phyloP scores from a whole-genome alignment of 805 yeast genomes.

The Metschnikowia amazonensis region DNA sequence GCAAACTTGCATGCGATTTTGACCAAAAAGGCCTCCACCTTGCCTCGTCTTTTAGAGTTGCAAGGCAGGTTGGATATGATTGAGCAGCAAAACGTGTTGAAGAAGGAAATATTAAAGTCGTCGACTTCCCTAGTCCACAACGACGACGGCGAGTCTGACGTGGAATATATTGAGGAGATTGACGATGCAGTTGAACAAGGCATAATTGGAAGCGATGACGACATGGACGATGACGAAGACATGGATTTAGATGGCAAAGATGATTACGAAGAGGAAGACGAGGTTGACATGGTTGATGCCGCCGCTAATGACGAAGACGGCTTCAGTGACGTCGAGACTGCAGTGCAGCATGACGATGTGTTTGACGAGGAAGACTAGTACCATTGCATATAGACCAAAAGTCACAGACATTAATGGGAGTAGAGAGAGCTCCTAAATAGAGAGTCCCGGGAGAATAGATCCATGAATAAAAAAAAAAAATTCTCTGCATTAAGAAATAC shows the following conservation, averaged over 20 bases:
- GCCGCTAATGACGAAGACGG: slow-evolving; percentile 17
- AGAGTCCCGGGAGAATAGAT: no score
- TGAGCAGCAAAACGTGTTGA: slow-evolving; percentile 40
- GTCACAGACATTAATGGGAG: background rate
- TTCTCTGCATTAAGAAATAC: no score
- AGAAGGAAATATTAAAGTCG: slow-evolving; percentile 34
- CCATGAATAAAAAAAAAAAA: no score
- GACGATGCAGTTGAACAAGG: slow-evolving; percentile 42
- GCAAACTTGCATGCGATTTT: slow-evolving; percentile 46
- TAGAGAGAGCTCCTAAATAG: no score
- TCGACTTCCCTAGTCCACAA: slow-evolving; percentile 21
- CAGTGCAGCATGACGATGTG: slow-evolving; percentile 16
- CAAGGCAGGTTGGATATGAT: slow-evolving; percentile 48
- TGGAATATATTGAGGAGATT: slow-evolving; percentile 70
- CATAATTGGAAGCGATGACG: slow-evolving; percentile 19
- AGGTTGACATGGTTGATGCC: slow-evolving; percentile 4
- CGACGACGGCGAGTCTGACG: slow-evolving; percentile 44
- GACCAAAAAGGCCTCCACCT: slow-evolving; percentile 44
- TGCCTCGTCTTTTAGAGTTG: slow-evolving; percentile 49
- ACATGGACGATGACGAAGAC: slow-evolving; percentile 12
- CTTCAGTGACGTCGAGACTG: slow-evolving; percentile 19
- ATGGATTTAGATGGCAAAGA: slow-evolving; percentile 9
- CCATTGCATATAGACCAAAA: slow-evolving; percentile 3
- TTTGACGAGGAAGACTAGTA: slow-evolving; percentile 11
- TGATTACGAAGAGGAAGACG: slow-evolving; percentile 9